Base-by-base conservation (phyloP, 2,329 filamentous ascomycete species). In the Calonectria crousiana region DNA sequence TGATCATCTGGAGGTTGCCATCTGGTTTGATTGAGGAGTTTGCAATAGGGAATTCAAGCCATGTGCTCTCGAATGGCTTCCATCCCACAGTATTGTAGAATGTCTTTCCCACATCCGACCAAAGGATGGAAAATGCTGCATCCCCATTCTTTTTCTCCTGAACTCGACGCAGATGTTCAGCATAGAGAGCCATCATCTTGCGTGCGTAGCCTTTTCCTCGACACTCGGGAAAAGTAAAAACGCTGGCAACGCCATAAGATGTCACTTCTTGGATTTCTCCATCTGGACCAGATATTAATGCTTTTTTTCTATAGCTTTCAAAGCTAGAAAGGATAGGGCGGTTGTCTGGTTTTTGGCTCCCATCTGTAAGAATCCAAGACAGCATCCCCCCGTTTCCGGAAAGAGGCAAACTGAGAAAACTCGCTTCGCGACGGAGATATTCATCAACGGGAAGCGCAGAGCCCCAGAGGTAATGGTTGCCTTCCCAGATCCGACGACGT, bases 51-150 rank as follows among this genome's bases (percentile, higher is more conserved):
- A 97, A 90, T 38, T 90, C 88, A 53, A 97, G 88, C 82, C 98
- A 95, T 1, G 90, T 88, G 73, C 94, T 96, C 26, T 90, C 88
- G 79, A 93, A 96, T 0, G 92, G 89, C 64, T 91, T 89, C 96
- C 96, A 98, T 58, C 95, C 95, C 76, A 92, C 89, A 38, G 88
- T 88, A 4, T 93, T 90, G 85, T 98, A 98, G 84, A 95, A 98
- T 49, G 87, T 86, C 87, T 95, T 94, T 26, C 96, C 95, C 76
- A 97, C 95, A 80, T 97, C 95, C 11, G 95, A 98, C 84, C 93
- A 98, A 11, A 98, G 88, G 10, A 97, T 90, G 0, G 94, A 96
- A 84, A 96, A 97, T 18, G 84, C 76, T 83, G 88, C 82, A 66
- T 86, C 84, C 32, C 81, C 78, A n/a, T 80, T 62, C 30, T 81